These are phyloP conservation scores for Aspergillus fructus DNA, from an alignment of 2,329 filamentous ascomycete species.

Conservation along the genomic window DNA sequence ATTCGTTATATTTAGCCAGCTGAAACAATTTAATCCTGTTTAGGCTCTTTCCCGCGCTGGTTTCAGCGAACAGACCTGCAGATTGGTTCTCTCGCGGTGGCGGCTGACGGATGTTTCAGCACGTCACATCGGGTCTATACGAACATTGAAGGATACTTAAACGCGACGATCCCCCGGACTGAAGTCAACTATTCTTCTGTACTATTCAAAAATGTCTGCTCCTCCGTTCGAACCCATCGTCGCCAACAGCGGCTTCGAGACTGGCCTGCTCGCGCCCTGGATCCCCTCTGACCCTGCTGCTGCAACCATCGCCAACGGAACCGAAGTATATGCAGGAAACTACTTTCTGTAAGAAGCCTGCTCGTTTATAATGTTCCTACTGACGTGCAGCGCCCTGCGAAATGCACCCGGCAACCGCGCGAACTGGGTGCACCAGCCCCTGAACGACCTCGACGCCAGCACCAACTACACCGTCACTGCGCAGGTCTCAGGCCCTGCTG, in stretches of 20 bases:
- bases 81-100: background rate
- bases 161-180: too few relatives aligned
- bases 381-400: background rate
- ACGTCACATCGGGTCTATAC: too few relatives aligned
- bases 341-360: background rate
- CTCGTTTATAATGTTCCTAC: too few relatives aligned
- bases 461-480: background rate
- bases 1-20: background rate
- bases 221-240: slow-evolving; percentile 1
- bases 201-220: background rate
- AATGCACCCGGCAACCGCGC: background rate
- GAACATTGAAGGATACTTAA: too few relatives aligned
- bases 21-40: background rate
- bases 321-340: background rate
- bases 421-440: background rate
- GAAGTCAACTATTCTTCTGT: too few relatives aligned
- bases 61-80: background rate
- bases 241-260: background rate
- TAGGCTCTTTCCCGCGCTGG: background rate
- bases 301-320: slow-evolving; percentile 17
- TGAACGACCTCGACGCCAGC: background rate
- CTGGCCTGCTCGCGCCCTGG: background rate
- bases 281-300: slow-evolving; percentile 29
- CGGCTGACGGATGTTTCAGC: background rate
- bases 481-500: background rate